These are phyloP conservation scores for Beauveria australis DNA, from an alignment of 2,329 filamentous ascomycete species.

Conservation along the genomic window DNA sequence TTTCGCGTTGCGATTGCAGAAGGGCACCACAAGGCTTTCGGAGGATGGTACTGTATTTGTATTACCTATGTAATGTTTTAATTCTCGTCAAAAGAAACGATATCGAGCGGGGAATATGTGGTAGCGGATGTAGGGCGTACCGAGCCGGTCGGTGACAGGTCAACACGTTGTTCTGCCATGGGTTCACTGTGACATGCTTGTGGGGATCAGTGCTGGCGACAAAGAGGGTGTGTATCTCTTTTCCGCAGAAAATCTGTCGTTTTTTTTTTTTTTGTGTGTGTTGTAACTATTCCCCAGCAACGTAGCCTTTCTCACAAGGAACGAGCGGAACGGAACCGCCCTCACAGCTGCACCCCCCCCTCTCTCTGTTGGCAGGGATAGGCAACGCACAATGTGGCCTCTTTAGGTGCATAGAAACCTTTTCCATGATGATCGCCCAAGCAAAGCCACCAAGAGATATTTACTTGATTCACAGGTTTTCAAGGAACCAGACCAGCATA, in stretches of 20 bases:
- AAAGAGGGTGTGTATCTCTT: neutral
- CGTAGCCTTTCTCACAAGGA: neutral
- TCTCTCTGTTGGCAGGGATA: neutral
- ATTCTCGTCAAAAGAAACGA: neutral
- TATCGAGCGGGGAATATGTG: neutral
- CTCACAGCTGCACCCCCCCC: neutral
- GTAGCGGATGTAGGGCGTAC: neutral
- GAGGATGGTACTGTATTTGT: neutral
- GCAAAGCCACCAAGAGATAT: neutral
- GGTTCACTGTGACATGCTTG: neutral
- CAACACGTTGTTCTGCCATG: neutral
- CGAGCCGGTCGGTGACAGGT: constrained; percentile 8
- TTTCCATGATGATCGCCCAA: neutral
- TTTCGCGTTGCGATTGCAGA: neutral
- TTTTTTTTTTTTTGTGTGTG: no score
- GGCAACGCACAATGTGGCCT: neutral
- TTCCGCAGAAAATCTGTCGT: neutral
- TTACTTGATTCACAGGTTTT: neutral
- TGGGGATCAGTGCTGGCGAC: neutral
- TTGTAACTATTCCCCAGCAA: neutral
- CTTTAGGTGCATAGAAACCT: neutral
- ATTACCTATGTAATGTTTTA: neutral
- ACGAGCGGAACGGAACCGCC: neutral
- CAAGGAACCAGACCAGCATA: no score
- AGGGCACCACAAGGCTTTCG: neutral